Conservation (phyloP, 176 grass and related monocot genomes). For the Hyparrhenia diplandra region DNA sequence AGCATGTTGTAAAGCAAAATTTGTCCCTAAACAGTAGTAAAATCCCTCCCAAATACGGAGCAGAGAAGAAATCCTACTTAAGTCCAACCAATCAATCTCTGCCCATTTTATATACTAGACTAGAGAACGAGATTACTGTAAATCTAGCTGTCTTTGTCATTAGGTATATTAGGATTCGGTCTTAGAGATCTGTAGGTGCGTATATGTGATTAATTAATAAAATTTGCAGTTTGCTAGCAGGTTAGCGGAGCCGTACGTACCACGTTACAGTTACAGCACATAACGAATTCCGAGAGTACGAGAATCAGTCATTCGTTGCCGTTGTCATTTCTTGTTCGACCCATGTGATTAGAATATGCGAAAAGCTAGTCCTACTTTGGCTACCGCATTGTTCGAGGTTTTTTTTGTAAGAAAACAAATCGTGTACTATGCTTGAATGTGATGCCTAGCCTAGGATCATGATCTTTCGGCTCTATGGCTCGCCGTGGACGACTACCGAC, state of each 20-base stretch:
- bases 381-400: conserved; percentile 13
- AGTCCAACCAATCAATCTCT: too few species aligned
- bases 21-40: too few species aligned
- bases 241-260: not conserved
- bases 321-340: conserved; percentile 11
- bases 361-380: conserved; percentile 19
- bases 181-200: not conserved
- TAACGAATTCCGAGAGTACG: not conserved
- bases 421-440: conserved; percentile 6
- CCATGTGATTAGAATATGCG: conserved; percentile 20
- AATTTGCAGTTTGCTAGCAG: not conserved
- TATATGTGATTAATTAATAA: not conserved
- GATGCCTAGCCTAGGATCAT: not conserved
- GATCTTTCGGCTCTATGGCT: not conserved
- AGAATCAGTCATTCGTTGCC: conserved; percentile 14
- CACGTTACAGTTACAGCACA: not conserved
- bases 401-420: conserved; percentile 6
- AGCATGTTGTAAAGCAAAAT: not conserved
- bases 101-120: not conserved
- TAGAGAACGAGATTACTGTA: not conserved
- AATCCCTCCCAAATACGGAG: too few species aligned
- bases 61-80: not conserved
- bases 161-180: not conserved
- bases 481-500: too few species aligned
- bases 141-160: not conserved